Conservation (phyloP, 768 basidiomycete genomes). For the Peribolospora baueri region DNA sequence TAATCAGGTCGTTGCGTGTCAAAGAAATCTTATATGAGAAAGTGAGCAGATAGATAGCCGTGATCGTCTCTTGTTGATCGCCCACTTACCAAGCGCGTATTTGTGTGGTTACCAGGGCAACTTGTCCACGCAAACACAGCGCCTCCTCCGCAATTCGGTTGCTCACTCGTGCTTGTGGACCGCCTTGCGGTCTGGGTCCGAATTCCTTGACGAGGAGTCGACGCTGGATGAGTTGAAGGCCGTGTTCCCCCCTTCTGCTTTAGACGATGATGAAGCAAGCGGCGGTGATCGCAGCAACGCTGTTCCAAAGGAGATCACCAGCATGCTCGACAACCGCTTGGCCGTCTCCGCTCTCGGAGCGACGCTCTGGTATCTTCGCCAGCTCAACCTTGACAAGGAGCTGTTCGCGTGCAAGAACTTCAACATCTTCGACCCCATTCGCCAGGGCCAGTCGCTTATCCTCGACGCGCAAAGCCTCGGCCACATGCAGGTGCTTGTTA, state of each 20-base stretch:
- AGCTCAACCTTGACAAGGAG: constrained; percentile 87
- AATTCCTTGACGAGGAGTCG: constrained; percentile 54
- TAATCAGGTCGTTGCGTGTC: constrained; percentile 68
- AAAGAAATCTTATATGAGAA: constrained; percentile 81
- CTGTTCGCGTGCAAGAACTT: constrained; percentile 91
- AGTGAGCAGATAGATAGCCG: constrained; percentile 24
- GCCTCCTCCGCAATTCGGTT: constrained; percentile 55
- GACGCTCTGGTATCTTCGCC: constrained; percentile 75
- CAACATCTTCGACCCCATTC: constrained; percentile 50
- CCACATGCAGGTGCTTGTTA: constrained; percentile 79
- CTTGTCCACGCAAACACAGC: constrained; percentile 53
- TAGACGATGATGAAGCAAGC: constrained; percentile 25
- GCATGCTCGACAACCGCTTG: constrained; percentile 37
- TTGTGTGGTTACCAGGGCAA: constrained; percentile 36
- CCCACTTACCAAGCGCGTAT: neutral
- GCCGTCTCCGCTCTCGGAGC: constrained; percentile 71
- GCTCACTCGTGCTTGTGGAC: constrained; percentile 74
- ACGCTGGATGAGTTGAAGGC: constrained; percentile 42
- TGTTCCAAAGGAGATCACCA: constrained; percentile 48
- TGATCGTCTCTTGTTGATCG: neutral
- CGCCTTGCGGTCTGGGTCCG: constrained; percentile 41
- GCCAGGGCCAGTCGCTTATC: constrained; percentile 54
- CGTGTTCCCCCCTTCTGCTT: constrained; percentile 26
- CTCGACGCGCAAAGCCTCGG: constrained; percentile 87
- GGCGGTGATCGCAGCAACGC: constrained; percentile 8